A percentile compares a stretch with the other conserved stretches of the same genome.
These are phyloP conservation scores for Thielaviopsis punctulata DNA, from an alignment of 2,329 filamentous ascomycete genomes.

Conservation along the genomic window DNA sequence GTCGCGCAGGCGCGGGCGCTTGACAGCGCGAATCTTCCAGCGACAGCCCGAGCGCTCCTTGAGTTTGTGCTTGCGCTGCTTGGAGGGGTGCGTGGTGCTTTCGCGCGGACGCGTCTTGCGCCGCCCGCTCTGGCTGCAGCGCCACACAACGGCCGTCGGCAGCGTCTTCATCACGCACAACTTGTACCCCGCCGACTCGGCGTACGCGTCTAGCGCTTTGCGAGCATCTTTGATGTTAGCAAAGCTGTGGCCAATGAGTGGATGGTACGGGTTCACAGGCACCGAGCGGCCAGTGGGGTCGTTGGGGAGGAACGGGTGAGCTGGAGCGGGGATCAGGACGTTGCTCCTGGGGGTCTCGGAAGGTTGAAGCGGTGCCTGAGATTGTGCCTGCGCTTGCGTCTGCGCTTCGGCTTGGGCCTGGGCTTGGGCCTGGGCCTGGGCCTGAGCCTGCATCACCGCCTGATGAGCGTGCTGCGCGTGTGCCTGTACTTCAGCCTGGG, in stretches of 20 bases:
- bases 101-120: constrained; percentile 2
- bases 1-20: constrained; percentile 10
- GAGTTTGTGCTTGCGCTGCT: constrained; percentile 10
- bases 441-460: not conserved
- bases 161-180: constrained; percentile 12
- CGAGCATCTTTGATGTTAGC: constrained; percentile 9
- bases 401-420: constrained; percentile 4
- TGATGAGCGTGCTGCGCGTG: constrained; percentile 2
- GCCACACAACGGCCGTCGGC: constrained; percentile 10
- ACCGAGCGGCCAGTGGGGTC: constrained; percentile 11
- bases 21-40: constrained; percentile 11
- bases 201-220: constrained; percentile 9
- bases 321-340: constrained; percentile 9
- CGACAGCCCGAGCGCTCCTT: constrained; percentile 11
- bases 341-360: not conserved
- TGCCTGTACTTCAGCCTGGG: constrained; percentile 6
- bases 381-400: too few species aligned
- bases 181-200: constrained; percentile 11
- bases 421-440: constrained; percentile 2
- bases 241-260: constrained; percentile 10
- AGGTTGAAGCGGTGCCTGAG: not conserved
- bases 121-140: constrained; percentile 10
- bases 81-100: constrained; percentile 4
- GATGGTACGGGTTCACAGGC: constrained; percentile 11
- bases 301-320: constrained; percentile 10